Conservation (phyloP, 805 yeast genomes). For the Dipodascus geniculatus region DNA sequence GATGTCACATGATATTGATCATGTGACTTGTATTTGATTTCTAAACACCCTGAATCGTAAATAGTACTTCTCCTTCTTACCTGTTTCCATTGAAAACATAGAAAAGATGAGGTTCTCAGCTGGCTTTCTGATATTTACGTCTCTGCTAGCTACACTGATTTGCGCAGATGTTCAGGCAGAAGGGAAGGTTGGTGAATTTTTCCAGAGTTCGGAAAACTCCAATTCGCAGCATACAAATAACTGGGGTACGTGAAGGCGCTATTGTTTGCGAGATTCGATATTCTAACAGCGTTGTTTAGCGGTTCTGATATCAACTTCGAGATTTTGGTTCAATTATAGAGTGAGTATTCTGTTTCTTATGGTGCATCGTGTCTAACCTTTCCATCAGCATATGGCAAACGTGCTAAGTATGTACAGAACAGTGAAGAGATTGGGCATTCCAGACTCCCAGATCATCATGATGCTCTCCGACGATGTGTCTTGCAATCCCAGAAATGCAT, state of each 20-base stretch:
- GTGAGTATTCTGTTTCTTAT: neutral
- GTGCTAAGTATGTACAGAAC: conserved; percentile 90
- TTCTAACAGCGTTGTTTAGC: conserved; percentile 41
- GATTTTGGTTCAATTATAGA: conserved; percentile 97
- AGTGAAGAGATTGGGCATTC: conserved; percentile 90
- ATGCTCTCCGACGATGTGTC: conserved; percentile 97
- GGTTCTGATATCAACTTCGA: conserved; percentile 85
- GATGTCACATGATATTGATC: too few species aligned
- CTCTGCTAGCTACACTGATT: neutral
- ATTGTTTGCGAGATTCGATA: too few species aligned
- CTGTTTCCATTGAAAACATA: too few species aligned
- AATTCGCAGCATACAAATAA: conserved; percentile 41
- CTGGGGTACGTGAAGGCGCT: conserved; percentile 36
- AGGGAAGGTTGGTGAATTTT: neutral
- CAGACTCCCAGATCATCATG: conserved; percentile 91
- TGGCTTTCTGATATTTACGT: neutral
- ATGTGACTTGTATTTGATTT: too few species aligned
- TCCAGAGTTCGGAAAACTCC: neutral
- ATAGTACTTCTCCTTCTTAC: neutral
- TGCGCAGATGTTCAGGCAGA: neutral
- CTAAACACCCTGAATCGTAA: too few species aligned
- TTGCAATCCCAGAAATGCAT: conserved; percentile 90
- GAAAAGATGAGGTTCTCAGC: neutral
- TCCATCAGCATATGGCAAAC: conserved; percentile 71
- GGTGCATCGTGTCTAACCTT: neutral